Evolutionary conservation across 169 alveolate genomes (phyloP).

Genomic region (Plasmodium malariae): DNA sequence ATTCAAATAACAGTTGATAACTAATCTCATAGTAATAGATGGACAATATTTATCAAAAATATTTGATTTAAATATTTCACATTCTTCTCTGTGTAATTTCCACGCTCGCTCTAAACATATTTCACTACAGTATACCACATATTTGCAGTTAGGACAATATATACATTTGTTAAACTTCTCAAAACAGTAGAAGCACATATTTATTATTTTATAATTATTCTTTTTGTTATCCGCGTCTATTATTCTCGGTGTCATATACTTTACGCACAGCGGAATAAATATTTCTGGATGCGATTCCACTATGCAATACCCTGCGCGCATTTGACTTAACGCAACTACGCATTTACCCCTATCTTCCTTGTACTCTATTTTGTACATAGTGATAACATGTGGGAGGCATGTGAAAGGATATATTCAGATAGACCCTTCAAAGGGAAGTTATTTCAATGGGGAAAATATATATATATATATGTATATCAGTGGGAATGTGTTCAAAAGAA

Average conservation of each 20-base stretch:
- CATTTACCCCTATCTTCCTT: constrained; percentile 61
- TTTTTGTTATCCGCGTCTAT: constrained; percentile 33
- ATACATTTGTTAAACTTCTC: constrained; percentile 56
- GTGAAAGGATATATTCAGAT: no score
- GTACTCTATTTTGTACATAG: constrained; percentile 59
- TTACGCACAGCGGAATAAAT: constrained; percentile 49
- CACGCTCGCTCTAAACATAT: constrained; percentile 50
- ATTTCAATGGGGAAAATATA: not conserved
- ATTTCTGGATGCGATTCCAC: constrained; percentile 67
- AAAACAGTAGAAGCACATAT: constrained; percentile 60
- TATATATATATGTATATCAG: not conserved
- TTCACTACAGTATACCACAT: constrained; percentile 69
- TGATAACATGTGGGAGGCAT: no score
- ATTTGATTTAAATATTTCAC: constrained; percentile 53
- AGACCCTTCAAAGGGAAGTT: no score
- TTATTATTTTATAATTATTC: constrained; percentile 34
- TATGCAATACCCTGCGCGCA: constrained; percentile 63
- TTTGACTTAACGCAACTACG: constrained; percentile 46
- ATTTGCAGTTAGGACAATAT: constrained; percentile 67
- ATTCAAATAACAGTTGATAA: constrained; percentile 44
- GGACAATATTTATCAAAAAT: constrained; percentile 69
- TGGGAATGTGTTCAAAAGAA: no score
- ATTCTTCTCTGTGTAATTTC: constrained; percentile 73
- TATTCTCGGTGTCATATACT: constrained; percentile 64
- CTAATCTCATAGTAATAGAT: constrained; percentile 61